Evolutionary conservation across 176 grass and related monocot genomes (phyloP).

Genomic region (Eleusine coracana): DNA sequence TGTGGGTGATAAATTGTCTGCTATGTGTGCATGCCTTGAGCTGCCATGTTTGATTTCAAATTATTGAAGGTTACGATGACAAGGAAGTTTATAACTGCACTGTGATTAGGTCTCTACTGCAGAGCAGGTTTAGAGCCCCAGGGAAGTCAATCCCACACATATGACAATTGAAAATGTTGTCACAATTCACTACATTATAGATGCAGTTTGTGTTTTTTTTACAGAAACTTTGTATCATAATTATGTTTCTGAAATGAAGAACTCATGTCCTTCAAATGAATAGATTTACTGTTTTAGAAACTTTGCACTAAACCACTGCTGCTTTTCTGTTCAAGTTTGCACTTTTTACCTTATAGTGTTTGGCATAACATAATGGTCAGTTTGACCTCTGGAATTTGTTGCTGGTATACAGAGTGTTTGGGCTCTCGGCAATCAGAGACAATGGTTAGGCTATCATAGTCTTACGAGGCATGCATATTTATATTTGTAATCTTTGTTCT

Average conservation of each 20-base stretch:
- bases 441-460: background rate
- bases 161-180: background rate
- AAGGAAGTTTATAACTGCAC: background rate
- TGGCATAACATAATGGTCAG: background rate
- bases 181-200: background rate
- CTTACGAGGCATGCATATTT: background rate
- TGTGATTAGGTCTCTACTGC: background rate
- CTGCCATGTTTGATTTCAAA: background rate
- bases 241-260: background rate
- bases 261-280: background rate
- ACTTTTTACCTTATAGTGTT: background rate
- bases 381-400: conserved; percentile 10
- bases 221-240: background rate
- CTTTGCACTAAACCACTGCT: background rate
- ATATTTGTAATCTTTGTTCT: background rate
- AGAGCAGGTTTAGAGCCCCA: background rate
- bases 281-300: background rate
- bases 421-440: background rate
- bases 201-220: background rate
- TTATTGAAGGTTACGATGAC: background rate
- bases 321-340: background rate
- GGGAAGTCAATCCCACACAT: background rate
- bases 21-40: background rate
- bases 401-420: background rate
- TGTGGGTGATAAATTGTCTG: background rate